phyloP scores from a whole-genome alignment of 805 yeast species.

The Saccharomyces kudriavzevii region DNA sequence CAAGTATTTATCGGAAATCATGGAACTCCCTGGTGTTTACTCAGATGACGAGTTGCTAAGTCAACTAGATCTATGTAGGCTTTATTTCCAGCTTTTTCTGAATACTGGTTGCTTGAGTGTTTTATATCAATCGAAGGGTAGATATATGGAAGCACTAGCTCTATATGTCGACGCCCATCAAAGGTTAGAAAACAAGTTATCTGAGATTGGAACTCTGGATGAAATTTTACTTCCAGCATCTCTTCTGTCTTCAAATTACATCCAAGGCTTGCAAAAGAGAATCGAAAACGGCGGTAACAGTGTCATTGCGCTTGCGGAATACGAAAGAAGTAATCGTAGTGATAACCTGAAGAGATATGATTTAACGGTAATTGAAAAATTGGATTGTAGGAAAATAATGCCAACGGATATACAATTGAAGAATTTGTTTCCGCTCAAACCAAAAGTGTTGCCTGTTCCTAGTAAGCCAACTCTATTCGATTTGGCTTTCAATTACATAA shows the following conservation, averaged over 20 bases:
- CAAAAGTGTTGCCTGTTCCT: slow-evolving; percentile 51
- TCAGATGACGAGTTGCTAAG: slow-evolving; percentile 63
- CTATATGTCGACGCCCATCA: slow-evolving; percentile 21
- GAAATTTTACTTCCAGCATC: slow-evolving; percentile 16
- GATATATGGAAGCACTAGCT: slow-evolving; percentile 26
- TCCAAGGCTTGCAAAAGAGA: slow-evolving; percentile 42
- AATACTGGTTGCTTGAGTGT: slow-evolving; percentile 23
- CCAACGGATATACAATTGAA: slow-evolving; percentile 18
- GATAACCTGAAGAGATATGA: slow-evolving; percentile 6
- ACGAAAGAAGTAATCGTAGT: slow-evolving; percentile 18
- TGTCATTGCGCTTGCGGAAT: slow-evolving; percentile 30
- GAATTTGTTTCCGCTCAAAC: slow-evolving; percentile 27
- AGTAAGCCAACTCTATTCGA: slow-evolving; percentile 90
- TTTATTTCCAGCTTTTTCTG: slow-evolving; percentile 17
- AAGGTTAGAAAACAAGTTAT: slow-evolving; percentile 11
- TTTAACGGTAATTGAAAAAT: slow-evolving; percentile 36
- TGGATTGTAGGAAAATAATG: slow-evolving; percentile 11
- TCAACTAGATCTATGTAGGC: slow-evolving; percentile 19
- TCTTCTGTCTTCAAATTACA: slow-evolving; percentile 30
- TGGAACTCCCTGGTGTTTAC: slow-evolving; percentile 86
- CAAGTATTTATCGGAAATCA: slow-evolving; percentile 47
- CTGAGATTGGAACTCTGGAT: slow-evolving; percentile 4
- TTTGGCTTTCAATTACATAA: slow-evolving; percentile 75
- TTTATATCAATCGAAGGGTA: slow-evolving; percentile 23
- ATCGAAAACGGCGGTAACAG: slow-evolving; percentile 32